Evolutionary conservation across 805 yeast species (phyloP), one percentile per base, ranked within the genome.

Genomic region (Pichia ethanolica): DNA sequence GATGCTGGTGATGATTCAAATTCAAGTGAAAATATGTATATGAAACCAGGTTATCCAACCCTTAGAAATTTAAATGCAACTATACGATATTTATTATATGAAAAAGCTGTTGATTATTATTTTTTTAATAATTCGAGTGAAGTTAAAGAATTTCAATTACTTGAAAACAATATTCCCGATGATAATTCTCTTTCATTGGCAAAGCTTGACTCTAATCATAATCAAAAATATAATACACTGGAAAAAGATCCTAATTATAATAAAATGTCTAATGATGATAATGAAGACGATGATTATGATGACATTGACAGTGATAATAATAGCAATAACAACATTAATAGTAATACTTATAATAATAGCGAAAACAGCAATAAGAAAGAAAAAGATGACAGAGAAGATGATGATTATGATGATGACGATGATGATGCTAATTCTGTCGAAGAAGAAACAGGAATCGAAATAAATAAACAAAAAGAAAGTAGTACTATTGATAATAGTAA

Each of bases 21-120:
- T 25, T 64, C 69, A 3, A 53, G 55, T 41, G 51, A 54, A 13
- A 71, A 68, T 43, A 59, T 71, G 54, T 78, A 68, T 52, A 66
- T 71, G 50, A 75, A 66, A 62, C 76, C 69, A 33, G 81, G 81
- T 1, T 54, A 64, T 9, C 71, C 69, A 12, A 71, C 78, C 8
- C 68, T 78, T 1, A 71, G 83, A 62, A 68, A 81, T 64, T 53
- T 85, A 39, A 83, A 89, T 6, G 68, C 84, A 44, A 49, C 52
- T n/a, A 28, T 49, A 45, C 70, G 91, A 54, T 84, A 83, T 56
- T 72, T 84, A 11, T 67, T 86, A 27, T 86, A 87, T 79, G 90
- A 85, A 57, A 81, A 78, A 60, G 89, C 84, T 25, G 72, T 81
- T 9, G 83, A 80, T 43, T 62, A 58, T 44, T 59, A 52, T 28